These are phyloP conservation scores for Boechera divaricarpa DNA, from an alignment of 345 rosid species.

Conservation along the genomic window DNA sequence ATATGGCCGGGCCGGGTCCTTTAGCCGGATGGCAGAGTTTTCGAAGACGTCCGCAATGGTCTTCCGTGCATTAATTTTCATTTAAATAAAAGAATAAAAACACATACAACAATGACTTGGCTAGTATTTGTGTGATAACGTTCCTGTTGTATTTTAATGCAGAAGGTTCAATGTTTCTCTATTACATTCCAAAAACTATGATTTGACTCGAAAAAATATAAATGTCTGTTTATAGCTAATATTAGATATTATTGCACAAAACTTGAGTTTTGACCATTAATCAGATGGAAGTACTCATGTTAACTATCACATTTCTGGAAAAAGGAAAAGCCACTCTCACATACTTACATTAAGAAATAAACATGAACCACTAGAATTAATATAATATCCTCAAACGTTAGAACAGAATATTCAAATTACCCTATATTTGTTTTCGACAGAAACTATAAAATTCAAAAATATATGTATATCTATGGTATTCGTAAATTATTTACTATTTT, in stretches of 20 bases:
- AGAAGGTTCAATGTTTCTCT: slow-evolving; percentile 6
- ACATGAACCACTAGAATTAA: not conserved
- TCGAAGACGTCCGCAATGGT: too few species aligned
- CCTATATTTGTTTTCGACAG: not conserved
- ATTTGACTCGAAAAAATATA: not conserved
- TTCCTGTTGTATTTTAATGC: not conserved
- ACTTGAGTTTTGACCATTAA: not conserved
- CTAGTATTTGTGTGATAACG: not conserved
- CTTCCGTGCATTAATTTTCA: too few species aligned
- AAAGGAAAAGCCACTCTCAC: not conserved
- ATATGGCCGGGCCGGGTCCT: not conserved
- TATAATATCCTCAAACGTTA: not conserved
- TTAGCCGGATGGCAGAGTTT: not conserved
- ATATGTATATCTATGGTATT: not conserved
- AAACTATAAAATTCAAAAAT: not conserved
- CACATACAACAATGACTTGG: not conserved
- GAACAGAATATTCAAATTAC: not conserved
- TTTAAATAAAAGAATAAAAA: not conserved
- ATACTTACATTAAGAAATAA: not conserved
- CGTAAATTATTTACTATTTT: not conserved
- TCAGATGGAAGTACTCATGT: not conserved
- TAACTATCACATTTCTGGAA: not conserved
- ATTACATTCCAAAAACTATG: slow-evolving; percentile 3
- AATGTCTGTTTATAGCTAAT: not conserved
- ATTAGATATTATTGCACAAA: not conserved